Base-by-base conservation (phyloP, 805 yeast genomes). In the Nakazawaea wyomingensis region DNA sequence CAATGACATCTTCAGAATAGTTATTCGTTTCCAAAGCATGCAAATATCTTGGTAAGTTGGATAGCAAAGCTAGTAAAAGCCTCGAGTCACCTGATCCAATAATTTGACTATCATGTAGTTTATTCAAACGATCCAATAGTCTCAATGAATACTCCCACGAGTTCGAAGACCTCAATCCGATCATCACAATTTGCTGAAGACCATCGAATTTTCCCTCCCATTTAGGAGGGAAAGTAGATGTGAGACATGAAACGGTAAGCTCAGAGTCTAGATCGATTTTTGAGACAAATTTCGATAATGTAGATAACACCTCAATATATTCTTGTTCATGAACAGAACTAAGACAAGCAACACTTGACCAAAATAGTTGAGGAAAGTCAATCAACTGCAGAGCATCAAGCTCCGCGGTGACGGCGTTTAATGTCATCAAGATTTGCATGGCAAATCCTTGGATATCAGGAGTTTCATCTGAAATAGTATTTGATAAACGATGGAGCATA, bases 181-280 rank as follows among this genome's bases (percentile, higher is more conserved):
- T 76, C 74, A 88, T 68, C 0, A 90, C 78, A 16, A 84, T 71
- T 35, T 76, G 81, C 54, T 89, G 96, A 5, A 93, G 66, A 0
- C 98, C 98, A 54, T 83, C 91, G 60, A 89, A 93, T 44, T 80
- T 75, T 1, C 97, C 96, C 56, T 90, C 96, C 99, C 98, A 93
- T 45, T 85, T 83, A 0, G 93, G 80, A 0, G 99, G 99, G 57
- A 90, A 93, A 0, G 93, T 85, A 0, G 93, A 76, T 14, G 86
- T 77, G 46, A 90, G 69, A 59, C 95, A 82, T 19, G 83, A 78
- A 1, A 89, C 91, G 0, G 95, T 86, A 43, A 85, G 96, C 0
- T 82, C 85, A 0, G 95, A 80, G 49, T 85, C 89, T 40, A 88
- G 65, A 56, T 88, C 96, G 54, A 91, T 86, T 55, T 89, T 91